These are phyloP conservation scores for Daldinia grandis DNA, from an alignment of 495 filamentous ascomycete species.

Conservation along the genomic window DNA sequence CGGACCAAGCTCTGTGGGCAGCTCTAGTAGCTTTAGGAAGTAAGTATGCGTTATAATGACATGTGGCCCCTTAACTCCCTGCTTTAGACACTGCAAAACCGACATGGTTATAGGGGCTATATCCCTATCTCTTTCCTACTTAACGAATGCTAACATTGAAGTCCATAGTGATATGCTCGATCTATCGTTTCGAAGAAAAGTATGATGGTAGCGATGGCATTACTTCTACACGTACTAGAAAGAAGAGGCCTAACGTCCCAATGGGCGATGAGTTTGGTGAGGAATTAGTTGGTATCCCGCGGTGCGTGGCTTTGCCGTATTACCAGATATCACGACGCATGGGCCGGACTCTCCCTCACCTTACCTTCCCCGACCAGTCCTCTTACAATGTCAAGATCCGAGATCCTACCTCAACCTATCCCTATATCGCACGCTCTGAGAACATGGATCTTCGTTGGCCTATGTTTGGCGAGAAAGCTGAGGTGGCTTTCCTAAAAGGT, in stretches of 20 bases:
- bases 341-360: slow-evolving; percentile 57
- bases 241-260: slow-evolving; percentile 50
- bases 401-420: slow-evolving; percentile 55
- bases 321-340: slow-evolving; percentile 58
- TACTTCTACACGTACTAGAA: slow-evolving; percentile 45
- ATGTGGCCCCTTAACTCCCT: not conserved
- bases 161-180: slow-evolving; percentile 53
- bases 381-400: slow-evolving; percentile 62
- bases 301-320: slow-evolving; percentile 57
- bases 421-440: slow-evolving; percentile 57
- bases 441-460: slow-evolving; percentile 64
- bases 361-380: slow-evolving; percentile 60
- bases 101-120: not conserved
- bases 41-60: slow-evolving; percentile 10
- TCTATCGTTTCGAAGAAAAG: slow-evolving; percentile 61
- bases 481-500: slow-evolving; percentile 58
- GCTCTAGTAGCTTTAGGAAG: slow-evolving; percentile 58
- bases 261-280: slow-evolving; percentile 60
- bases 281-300: slow-evolving; percentile 59
- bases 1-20: slow-evolving; percentile 61
- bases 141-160: slow-evolving; percentile 15
- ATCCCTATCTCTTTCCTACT: not conserved
- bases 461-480: slow-evolving; percentile 59
- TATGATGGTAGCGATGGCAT: slow-evolving; percentile 62
- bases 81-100: not conserved